Base-by-base conservation (phyloP, 208 protist species). In the Leishmania arabica region DNA sequence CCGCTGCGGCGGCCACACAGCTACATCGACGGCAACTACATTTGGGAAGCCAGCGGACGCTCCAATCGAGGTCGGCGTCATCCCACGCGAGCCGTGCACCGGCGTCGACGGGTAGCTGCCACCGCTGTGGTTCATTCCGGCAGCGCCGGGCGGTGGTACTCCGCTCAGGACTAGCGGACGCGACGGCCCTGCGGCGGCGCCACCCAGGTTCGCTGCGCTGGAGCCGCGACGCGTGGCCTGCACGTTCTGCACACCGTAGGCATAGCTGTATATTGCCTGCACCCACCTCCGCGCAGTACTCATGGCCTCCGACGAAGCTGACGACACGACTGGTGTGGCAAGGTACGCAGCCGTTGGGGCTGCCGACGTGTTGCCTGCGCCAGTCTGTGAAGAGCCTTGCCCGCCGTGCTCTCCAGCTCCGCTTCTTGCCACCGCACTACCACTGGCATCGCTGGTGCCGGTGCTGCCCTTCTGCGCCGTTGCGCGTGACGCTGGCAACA, bases 221-320 rank as follows among this genome's bases (percentile, higher is more conserved):
- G 70, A 17, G 7, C 40, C 70, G 34, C 45, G n/a, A 47, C 54
- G 47, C 31, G 75, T 42, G 5, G 54, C 40, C 8, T 65, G 71
- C 37, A 68, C 24, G 21, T 62, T 80, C 40, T 81, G 78, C 31
- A 60, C 79, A 11, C 86, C 86, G 79, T 91, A 88, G 42, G 91
- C 90, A 77, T 92, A 93, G 60, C 84, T 86, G 81, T 90, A 92
- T n/a, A 95, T 62, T 51, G 78, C 84, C 66, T 84, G 81, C 79
- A 95, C 84, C 83, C 73, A 90, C 24, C 83, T 82, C 13, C 80
- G 84, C 3, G 91, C 89, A 0, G 88, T 83, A 34, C 78, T 78
- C 40, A 93, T 83, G 6, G 87, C 84, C 11, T 82, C 84, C 74
- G 85, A 91, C 37, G 73, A 69, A 15, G 75, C 60, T 40, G 71